Percentiles rank a stretch among this genome's conserved stretches.
phyloP scores from a whole-genome alignment of 495 filamentous ascomycete species.

The Xylaria nigripes region DNA sequence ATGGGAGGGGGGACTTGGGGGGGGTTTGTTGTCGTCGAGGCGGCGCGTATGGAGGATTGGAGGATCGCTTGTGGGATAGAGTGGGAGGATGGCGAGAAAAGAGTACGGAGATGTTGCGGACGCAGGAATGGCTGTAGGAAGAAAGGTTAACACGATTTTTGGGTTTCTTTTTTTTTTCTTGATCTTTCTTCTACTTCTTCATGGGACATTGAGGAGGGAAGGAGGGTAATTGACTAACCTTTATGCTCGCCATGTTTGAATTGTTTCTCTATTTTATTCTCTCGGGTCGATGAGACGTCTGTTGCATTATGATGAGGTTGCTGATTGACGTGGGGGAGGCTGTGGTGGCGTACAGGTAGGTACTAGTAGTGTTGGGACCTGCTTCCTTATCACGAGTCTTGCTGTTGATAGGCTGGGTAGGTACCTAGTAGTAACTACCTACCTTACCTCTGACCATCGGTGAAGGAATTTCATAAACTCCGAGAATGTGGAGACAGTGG shows the following conservation, averaged over 20 bases:
- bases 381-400: background rate
- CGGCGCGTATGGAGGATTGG: constrained; percentile 20
- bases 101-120: constrained; percentile 18
- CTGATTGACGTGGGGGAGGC: background rate
- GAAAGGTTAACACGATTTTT: background rate
- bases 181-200: no score
- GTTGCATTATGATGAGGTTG: background rate
- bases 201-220: background rate
- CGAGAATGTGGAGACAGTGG: constrained; percentile 3
- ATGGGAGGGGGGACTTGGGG: constrained; percentile 59
- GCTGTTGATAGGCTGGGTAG: constrained; percentile 5
- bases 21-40: constrained; percentile 26
- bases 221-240: constrained; percentile 11
- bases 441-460: constrained; percentile 8
- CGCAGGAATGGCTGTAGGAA: constrained; percentile 13
- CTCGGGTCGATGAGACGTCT: background rate
- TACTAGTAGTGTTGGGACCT: background rate
- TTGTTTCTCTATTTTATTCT: background rate
- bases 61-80: constrained; percentile 1
- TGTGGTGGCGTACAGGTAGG: background rate
- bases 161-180: no score
- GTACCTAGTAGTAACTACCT: constrained; percentile 16
- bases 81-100: background rate
- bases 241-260: constrained; percentile 23
- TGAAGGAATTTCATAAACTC: constrained; percentile 22